Conservation (phyloP, 495 filamentous ascomycete species). For the Hypoxylon crocopeplum region DNA sequence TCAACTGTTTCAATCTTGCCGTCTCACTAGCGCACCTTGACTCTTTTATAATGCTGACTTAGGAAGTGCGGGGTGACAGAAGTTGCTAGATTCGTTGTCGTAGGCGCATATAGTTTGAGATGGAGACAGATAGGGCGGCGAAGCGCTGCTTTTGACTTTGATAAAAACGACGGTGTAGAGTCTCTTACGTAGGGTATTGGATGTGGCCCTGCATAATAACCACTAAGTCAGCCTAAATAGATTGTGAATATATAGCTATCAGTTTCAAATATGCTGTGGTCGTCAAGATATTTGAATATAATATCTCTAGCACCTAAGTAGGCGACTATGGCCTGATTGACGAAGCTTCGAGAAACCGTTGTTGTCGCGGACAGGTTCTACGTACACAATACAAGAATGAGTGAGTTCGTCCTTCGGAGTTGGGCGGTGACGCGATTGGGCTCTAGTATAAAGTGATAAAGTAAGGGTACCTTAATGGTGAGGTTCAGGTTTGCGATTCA, state of each 20-base stretch:
- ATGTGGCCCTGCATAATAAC: slow-evolving; percentile 4
- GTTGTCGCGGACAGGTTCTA: no score
- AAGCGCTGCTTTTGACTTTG: no score
- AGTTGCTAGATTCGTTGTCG: slow-evolving; percentile 4
- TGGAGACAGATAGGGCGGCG: slow-evolving; percentile 2
- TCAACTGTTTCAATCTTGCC: slow-evolving; percentile 2
- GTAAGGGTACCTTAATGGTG: background rate
- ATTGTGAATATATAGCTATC: slow-evolving; percentile 7
- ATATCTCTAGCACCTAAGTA: no score
- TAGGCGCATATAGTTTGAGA: slow-evolving; percentile 20
- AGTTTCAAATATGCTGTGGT: background rate
- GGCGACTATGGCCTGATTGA: slow-evolving; percentile 5
- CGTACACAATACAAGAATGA: slow-evolving; percentile 11
- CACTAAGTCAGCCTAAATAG: slow-evolving; percentile 8
- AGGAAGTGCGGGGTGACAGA: background rate
- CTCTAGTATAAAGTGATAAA: slow-evolving; percentile 6
- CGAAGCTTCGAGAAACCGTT: no score
- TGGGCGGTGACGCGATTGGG: slow-evolving; percentile 23
- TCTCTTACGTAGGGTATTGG: background rate
- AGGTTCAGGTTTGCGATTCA: slow-evolving; percentile 8
- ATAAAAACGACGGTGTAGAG: no score
- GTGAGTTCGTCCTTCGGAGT: slow-evolving; percentile 1
- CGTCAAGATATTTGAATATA: background rate
- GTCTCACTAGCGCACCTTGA: slow-evolving; percentile 11
- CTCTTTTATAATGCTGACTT: background rate